A percentile compares a stretch with the other conserved stretches of the same genome.
Evolutionary conservation across 306 rosid species (phyloP).

Genomic region (Pterocarpus macrocarpus): DNA sequence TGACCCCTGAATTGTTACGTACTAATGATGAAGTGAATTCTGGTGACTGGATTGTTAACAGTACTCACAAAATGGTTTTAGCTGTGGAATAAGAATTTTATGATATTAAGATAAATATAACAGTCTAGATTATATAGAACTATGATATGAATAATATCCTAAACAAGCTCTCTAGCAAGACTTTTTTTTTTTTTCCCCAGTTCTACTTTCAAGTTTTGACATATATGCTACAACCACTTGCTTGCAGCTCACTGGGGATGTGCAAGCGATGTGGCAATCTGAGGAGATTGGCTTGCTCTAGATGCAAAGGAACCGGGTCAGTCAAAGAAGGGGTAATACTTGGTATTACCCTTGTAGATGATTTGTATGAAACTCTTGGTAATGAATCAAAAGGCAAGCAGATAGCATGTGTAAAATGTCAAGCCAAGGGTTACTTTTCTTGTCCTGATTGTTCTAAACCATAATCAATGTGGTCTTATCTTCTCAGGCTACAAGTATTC

Average conservation of each 20-base stretch:
- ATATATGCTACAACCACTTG: constrained; percentile 1
- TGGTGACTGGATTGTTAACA: background rate
- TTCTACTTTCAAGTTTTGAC: constrained; percentile 15
- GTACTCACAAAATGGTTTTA: background rate
- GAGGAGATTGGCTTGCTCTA: constrained; percentile 77
- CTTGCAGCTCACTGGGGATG: constrained; percentile 78
- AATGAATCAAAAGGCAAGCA: constrained; percentile 48
- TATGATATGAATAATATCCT: constrained; percentile 15
- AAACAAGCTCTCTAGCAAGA: background rate
- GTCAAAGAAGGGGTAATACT: constrained; percentile 67
- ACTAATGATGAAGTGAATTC: constrained; percentile 10
- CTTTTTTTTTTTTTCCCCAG: background rate
- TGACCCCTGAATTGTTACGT: constrained; percentile 13
- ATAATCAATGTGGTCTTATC: constrained; percentile 32
- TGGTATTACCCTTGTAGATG: constrained; percentile 55
- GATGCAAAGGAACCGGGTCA: constrained; percentile 76
- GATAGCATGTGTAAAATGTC: constrained; percentile 68
- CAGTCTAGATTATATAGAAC: background rate
- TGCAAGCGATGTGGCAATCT: constrained; percentile 89
- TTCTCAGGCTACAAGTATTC: background rate
- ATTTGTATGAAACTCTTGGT: constrained; percentile 61
- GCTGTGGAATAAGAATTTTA: background rate
- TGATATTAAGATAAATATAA: background rate
- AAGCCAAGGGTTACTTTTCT: constrained; percentile 74
- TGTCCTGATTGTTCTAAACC: constrained; percentile 79